Percentiles rank a stretch among this genome's conserved stretches.
Evolutionary conservation across 805 yeast species (phyloP).

Genomic region (Kurtzmaniella fragi): DNA sequence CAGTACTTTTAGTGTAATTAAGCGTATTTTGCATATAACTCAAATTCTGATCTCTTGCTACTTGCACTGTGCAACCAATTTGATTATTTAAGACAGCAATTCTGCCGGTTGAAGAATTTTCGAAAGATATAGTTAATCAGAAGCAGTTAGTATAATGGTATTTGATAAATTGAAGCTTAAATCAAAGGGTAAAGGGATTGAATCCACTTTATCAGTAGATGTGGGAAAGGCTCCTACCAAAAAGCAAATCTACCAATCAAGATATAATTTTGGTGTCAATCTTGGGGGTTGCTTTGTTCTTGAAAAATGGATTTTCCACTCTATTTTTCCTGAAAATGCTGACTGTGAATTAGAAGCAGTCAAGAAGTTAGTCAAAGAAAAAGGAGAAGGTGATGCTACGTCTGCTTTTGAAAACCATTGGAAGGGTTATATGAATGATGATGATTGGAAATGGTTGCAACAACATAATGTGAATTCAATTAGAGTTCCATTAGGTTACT

Average conservation of each 20-base stretch:
- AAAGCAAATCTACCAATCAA: constrained; percentile 49
- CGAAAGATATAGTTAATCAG: not conserved
- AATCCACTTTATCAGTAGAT: constrained; percentile 23
- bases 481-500: constrained; percentile 87
- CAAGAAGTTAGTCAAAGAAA: constrained; percentile 37
- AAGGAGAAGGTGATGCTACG: constrained; percentile 53
- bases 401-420: constrained; percentile 60
- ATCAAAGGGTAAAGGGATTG: constrained; percentile 17
- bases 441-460: constrained; percentile 77
- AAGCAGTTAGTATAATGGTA: constrained; percentile 11
- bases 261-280: constrained; percentile 78
- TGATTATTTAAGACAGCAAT: too few species aligned
- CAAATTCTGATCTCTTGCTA: not conserved
- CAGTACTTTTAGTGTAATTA: not conserved
- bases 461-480: constrained; percentile 69
- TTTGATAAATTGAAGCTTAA: constrained; percentile 31
- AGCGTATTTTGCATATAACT: not conserved
- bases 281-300: constrained; percentile 76
- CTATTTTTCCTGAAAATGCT: constrained; percentile 54
- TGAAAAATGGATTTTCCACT: constrained; percentile 74
- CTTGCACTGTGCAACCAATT: not conserved
- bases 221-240: constrained; percentile 28
- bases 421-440: constrained; percentile 52
- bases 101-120: not conserved
- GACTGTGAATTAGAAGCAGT: constrained; percentile 74